Percentiles rank a stretch among this genome's conserved stretches.
These are phyloP conservation scores for Vigna unguiculata DNA, from an alignment of 306 rosid species.

Conservation along the genomic window DNA sequence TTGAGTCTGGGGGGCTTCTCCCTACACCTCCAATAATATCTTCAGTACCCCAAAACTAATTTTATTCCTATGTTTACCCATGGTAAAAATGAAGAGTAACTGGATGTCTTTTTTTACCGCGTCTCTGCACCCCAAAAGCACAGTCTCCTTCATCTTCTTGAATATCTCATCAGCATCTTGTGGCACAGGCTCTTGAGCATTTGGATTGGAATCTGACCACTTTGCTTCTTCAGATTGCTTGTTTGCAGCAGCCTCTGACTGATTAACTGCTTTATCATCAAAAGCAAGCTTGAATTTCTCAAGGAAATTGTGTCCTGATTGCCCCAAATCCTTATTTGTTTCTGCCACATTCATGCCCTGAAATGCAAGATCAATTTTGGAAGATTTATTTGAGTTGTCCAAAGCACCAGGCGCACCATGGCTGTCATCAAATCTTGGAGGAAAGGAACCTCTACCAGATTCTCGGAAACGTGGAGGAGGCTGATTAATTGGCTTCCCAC, in stretches of 20 bases:
- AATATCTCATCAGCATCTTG: conserved; percentile 84
- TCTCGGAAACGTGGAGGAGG: conserved; percentile 33
- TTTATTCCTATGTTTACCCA: too few relatives aligned
- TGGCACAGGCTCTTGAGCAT: conserved; percentile 47
- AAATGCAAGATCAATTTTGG: conserved; percentile 44
- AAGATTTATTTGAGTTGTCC: conserved; percentile 28
- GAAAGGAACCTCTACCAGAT: conserved; percentile 28
- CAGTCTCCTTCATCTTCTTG: conserved; percentile 93
- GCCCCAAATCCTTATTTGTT: conserved; percentile 31
- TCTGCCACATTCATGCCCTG: conserved; percentile 38
- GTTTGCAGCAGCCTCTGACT: conserved; percentile 35
- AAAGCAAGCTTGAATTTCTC: conserved; percentile 72
- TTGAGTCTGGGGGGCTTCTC: too few relatives aligned
- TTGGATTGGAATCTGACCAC: conserved; percentile 34
- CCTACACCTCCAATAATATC: too few relatives aligned
- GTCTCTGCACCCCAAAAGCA: too few relatives aligned
- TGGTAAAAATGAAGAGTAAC: too few relatives aligned
- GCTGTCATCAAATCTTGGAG: conserved; percentile 47
- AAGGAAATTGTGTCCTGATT: conserved; percentile 67
- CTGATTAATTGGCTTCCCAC: conserved; percentile 34
- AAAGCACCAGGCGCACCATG: conserved; percentile 15
- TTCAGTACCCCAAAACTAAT: too few relatives aligned
- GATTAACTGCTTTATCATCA: conserved; percentile 45
- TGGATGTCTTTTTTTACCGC: too few relatives aligned
- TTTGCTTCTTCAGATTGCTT: conserved; percentile 43